These are phyloP conservation scores for Phytophthora crassamura DNA, from an alignment of 352 stramenopile species.

Conservation along the genomic window DNA sequence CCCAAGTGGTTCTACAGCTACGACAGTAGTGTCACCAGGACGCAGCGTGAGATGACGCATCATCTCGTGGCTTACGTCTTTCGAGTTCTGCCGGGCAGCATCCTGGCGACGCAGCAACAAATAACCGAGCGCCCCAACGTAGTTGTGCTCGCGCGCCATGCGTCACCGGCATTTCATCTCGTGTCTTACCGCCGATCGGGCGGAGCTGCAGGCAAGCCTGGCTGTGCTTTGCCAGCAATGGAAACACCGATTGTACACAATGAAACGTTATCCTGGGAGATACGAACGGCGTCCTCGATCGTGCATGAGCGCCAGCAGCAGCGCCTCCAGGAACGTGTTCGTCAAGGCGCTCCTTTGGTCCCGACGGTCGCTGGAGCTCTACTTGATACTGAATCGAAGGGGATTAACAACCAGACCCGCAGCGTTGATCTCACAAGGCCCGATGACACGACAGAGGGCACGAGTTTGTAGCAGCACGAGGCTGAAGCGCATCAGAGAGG, in stretches of 20 bases:
- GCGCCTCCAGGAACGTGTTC: background rate
- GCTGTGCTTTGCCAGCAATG: conserved; percentile 8
- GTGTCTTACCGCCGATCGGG: conserved; percentile 23
- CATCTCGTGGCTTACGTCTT: no score
- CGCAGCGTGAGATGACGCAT: no score
- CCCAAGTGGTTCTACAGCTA: no score
- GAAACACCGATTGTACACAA: background rate
- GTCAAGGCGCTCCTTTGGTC: no score
- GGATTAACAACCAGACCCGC: no score
- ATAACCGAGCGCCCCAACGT: background rate
- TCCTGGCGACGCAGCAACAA: no score
- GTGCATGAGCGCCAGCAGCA: conserved; percentile 9
- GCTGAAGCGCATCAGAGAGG: background rate
- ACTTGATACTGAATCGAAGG: no score
- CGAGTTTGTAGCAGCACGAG: conserved; percentile 2
- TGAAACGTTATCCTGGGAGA: background rate
- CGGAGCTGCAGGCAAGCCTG: background rate
- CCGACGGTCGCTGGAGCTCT: no score
- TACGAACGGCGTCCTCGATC: background rate
- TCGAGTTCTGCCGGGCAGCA: no score
- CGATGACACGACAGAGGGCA: background rate
- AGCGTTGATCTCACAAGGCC: no score
- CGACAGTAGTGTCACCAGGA: no score
- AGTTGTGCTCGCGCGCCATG: conserved; percentile 16
- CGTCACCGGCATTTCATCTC: conserved; percentile 21